Evolutionary conservation across 2,329 filamentous ascomycete species (phyloP).

Genomic region (Diplocarpon rosae): DNA sequence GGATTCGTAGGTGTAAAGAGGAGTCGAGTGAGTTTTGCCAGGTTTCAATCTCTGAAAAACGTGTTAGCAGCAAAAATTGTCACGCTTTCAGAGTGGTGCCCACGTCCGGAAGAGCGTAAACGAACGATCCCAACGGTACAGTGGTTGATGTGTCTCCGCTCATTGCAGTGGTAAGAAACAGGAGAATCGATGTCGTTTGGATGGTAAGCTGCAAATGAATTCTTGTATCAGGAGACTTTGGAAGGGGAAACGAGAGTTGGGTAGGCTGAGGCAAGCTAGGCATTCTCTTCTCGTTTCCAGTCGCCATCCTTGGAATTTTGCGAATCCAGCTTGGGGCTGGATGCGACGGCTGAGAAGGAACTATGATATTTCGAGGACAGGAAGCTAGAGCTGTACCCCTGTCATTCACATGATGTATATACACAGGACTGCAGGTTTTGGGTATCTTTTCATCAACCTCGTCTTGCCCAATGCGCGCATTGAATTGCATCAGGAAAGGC

Average conservation of each 20-base stretch:
- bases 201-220: slow-evolving; percentile 50
- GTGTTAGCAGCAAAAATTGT: slow-evolving; percentile 10
- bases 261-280: slow-evolving; percentile 14
- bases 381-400: too few species aligned
- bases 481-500: too few species aligned
- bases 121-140: slow-evolving; percentile 70
- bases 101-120: slow-evolving; percentile 90
- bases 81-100: slow-evolving; percentile 14
- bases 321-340: too few species aligned
- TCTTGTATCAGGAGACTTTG: slow-evolving; percentile 47
- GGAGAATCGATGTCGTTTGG: slow-evolving; percentile 43
- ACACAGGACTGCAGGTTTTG: too few species aligned
- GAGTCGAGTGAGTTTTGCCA: slow-evolving; percentile 61
- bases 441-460: too few species aligned
- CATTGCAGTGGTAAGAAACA: slow-evolving; percentile 50
- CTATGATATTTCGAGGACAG: too few species aligned
- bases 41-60: slow-evolving; percentile 27
- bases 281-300: not conserved
- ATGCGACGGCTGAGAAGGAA: too few species aligned
- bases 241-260: slow-evolving; percentile 48
- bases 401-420: too few species aligned
- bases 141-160: slow-evolving; percentile 39
- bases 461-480: too few species aligned
- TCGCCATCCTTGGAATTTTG: slow-evolving; percentile 10
- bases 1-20: slow-evolving; percentile 63